Base-by-base conservation (phyloP, 106 monocot genomes). In the Xerophyta viscosa region DNA sequence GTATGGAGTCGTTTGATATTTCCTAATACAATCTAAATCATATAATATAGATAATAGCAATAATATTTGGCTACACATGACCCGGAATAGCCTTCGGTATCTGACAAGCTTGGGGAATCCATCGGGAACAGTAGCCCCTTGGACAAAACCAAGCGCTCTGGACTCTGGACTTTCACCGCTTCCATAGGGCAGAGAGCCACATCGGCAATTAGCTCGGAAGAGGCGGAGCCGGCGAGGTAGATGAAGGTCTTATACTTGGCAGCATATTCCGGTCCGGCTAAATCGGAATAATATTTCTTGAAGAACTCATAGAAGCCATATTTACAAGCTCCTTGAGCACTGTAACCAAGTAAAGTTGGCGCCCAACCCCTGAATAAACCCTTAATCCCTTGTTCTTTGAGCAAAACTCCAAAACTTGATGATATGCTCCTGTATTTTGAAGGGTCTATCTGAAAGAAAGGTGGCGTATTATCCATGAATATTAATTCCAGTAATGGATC, bases 331-430 rank as follows among this genome's bases (percentile, higher is more conserved):
- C 84, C 84, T 52, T 84, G 84, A 26, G 75, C 79, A 54, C 84
- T 79, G 61, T 84, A 84, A 4, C 84, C 84, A 6, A 84, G 67
- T 24, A 84, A 67, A 6, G 84, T 84, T 12, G 84, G 79, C 14
- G 50, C 75, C 84, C 84, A 84, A 2, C 79, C 84, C 52, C 65
- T 79, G 65, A 84, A 84, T 67, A 84, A 79, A 45, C 84, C 84
- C 54, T 43, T 79, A 14, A 72, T 13, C 4, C 84, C 84, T 50
- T 84, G 84, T 60, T 84, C 84, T 68, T 75, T 75, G 17, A 79
- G 62, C 68, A 84, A 53, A 11, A 84, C 52, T 2, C 71, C 75
- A 43, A 84, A 79, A 2, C 84, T 78, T 48, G 79, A n/a, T n/a
- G n/a, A n/a, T n/a, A n/a, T n/a, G n/a, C n/a, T n/a, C n/a, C n/a